Percentiles rank a stretch among this genome's conserved stretches.
These are phyloP conservation scores for Penicillium nordicum DNA, from an alignment of 2,329 filamentous ascomycete genomes.

Conservation along the genomic window DNA sequence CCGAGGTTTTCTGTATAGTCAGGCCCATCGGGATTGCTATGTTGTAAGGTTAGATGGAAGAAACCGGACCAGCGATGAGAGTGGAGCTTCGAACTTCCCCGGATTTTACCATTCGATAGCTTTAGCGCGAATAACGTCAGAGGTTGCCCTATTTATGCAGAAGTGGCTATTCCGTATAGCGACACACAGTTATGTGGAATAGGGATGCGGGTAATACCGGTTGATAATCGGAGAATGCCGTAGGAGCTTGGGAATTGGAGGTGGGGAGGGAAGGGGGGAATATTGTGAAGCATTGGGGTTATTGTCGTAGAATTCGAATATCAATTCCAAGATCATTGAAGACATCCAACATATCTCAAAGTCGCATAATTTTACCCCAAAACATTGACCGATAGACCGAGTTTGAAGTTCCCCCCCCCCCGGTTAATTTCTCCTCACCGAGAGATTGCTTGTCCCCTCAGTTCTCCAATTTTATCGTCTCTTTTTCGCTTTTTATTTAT, in stretches of 20 bases:
- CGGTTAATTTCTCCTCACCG: constrained; percentile 26
- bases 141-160: neutral
- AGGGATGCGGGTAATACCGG: constrained; percentile 4
- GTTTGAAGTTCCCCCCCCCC: constrained; percentile 1
- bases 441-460: constrained; percentile 16
- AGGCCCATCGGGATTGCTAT: neutral
- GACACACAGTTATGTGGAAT: neutral
- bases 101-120: neutral
- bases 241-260: neutral
- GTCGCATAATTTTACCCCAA: neutral
- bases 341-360: neutral
- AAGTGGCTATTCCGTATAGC: neutral
- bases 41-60: neutral
- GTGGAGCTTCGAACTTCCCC: constrained; percentile 7
- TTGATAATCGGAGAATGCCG: neutral
- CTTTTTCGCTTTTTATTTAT: neutral
- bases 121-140: neutral
- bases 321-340: neutral
- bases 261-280: neutral
- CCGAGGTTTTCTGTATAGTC: neutral
- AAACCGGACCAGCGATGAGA: constrained; percentile 2
- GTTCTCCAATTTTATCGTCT: constrained; percentile 20
- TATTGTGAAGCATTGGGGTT: neutral
- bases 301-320: neutral
- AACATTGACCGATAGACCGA: neutral